These are phyloP conservation scores for Elsinoe perseae DNA, from an alignment of 2,329 filamentous ascomycete species.

Conservation along the genomic window DNA sequence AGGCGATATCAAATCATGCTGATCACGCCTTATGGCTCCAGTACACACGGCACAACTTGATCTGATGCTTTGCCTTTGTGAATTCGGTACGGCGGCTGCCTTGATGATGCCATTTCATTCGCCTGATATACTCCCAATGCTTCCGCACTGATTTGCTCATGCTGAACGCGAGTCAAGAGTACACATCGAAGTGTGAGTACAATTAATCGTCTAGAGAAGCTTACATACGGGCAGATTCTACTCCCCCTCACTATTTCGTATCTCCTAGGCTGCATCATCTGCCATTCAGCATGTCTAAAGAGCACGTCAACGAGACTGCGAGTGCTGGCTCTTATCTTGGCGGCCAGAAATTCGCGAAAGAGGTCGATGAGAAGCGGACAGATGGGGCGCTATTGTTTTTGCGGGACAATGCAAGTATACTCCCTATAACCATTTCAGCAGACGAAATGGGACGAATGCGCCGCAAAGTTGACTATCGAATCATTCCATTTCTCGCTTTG, in stretches of 20 bases:
- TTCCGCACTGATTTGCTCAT: not conserved
- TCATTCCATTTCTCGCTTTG: conserved; percentile 53
- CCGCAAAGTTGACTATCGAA: conserved; percentile 51
- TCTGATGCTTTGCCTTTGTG: not conserved
- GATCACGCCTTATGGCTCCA: not conserved
- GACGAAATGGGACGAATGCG: conserved; percentile 38
- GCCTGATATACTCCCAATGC: not conserved
- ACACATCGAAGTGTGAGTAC: no score
- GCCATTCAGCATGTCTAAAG: not conserved
- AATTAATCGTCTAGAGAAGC: no score
- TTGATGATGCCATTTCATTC: not conserved
- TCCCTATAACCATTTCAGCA: not conserved
- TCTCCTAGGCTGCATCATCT: not conserved
- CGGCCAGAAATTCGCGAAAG: not conserved
- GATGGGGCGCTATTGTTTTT: not conserved
- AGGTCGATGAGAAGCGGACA: not conserved
- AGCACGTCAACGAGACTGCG: not conserved
- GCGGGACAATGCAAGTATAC: not conserved
- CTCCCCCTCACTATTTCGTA: not conserved
- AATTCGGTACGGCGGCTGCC: not conserved
- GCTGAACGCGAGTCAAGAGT: no score
- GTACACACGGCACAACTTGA: not conserved
- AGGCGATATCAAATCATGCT: not conserved
- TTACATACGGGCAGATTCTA: no score
- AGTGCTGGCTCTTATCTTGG: not conserved